A percentile compares a stretch with the other conserved stretches of the same genome.
These are phyloP conservation scores for Hyphopichia burtonii DNA, from an alignment of 1,139 yeast genomes.

Conservation along the genomic window DNA sequence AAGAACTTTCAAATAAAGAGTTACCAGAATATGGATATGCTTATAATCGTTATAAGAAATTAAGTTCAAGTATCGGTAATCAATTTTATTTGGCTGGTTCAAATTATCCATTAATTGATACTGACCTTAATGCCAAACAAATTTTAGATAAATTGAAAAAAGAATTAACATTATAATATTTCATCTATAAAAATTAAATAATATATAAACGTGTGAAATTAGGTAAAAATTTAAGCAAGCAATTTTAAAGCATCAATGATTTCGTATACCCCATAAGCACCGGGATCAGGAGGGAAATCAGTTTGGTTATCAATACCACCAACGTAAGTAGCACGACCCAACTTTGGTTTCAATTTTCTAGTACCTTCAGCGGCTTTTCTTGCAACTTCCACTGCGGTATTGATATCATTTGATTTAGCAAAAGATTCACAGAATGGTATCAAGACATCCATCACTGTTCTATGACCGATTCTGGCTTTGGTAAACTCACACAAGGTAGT, in stretches of 20 bases:
- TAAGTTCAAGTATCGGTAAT: conserved; percentile 13
- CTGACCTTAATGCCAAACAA: conserved; percentile 6
- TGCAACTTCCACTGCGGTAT: conserved; percentile 32
- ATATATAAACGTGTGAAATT: background rate
- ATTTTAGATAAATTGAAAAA: conserved; percentile 4
- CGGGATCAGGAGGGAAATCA: conserved; percentile 45
- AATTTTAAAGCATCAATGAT: conserved; percentile 17
- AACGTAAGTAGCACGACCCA: conserved; percentile 50
- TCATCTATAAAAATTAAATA: background rate
- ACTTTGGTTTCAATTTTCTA: conserved; percentile 36
- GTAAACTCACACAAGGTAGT: conserved; percentile 40
- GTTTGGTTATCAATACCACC: conserved; percentile 24
- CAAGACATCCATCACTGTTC: conserved; percentile 55
- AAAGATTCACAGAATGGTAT: conserved; percentile 44
- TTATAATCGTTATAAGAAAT: conserved; percentile 31
- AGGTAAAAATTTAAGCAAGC: background rate
- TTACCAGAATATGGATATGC: conserved; percentile 39
- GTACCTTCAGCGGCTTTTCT: conserved; percentile 42
- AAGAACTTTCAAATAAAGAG: conserved; percentile 8
- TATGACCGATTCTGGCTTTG: conserved; percentile 49
- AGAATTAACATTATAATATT: conserved; percentile 3
- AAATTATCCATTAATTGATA: conserved; percentile 22
- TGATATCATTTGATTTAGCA: conserved; percentile 21
- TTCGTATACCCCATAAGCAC: conserved; percentile 35
- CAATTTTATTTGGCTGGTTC: conserved; percentile 38